These are phyloP conservation scores for Phylloporus rhodoxanthus DNA, from an alignment of 768 basidiomycete genomes.

Conservation along the genomic window DNA sequence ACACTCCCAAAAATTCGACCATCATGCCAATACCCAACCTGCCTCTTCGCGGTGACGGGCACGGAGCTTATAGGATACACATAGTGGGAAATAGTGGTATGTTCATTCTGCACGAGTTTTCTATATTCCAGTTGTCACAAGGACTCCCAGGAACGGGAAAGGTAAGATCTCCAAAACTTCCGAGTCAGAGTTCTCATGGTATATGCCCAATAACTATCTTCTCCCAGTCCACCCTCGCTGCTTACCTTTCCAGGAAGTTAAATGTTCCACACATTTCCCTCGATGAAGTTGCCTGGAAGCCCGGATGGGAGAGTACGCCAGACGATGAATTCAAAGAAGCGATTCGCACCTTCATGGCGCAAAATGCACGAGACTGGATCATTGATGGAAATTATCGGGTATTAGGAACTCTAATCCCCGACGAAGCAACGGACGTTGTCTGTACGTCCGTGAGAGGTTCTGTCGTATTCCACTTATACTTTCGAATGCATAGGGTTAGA, in stretches of 20 bases:
- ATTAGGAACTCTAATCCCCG: conserved; percentile 31
- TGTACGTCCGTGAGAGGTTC: conserved; percentile 34
- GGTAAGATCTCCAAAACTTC: conserved; percentile 19
- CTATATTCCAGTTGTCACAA: not conserved
- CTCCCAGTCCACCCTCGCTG: conserved; percentile 44
- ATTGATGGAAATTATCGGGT: conserved; percentile 44
- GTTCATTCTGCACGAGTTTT: conserved; percentile 7
- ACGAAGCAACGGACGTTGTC: conserved; percentile 45
- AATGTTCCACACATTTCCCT: conserved; percentile 42
- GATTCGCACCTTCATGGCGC: conserved; percentile 19
- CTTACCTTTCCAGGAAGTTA: conserved; percentile 39
- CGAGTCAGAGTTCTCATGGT: not conserved
- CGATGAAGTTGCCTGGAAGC: conserved; percentile 45
- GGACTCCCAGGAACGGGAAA: conserved; percentile 34
- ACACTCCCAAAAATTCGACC: not conserved
- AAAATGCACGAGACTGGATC: conserved; percentile 43
- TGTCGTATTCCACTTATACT: not conserved
- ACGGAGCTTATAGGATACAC: conserved; percentile 43
- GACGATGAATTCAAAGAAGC: conserved; percentile 20
- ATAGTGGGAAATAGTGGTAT: conserved; percentile 51
- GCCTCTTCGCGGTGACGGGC: conserved; percentile 38
- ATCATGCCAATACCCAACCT: conserved; percentile 10
- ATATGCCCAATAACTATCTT: not conserved
- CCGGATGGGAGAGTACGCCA: conserved; percentile 39
- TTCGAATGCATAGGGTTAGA: conserved; percentile 49